Base-by-base conservation (phyloP, 305 asterid genomes). In the Andrographis paniculata region DNA sequence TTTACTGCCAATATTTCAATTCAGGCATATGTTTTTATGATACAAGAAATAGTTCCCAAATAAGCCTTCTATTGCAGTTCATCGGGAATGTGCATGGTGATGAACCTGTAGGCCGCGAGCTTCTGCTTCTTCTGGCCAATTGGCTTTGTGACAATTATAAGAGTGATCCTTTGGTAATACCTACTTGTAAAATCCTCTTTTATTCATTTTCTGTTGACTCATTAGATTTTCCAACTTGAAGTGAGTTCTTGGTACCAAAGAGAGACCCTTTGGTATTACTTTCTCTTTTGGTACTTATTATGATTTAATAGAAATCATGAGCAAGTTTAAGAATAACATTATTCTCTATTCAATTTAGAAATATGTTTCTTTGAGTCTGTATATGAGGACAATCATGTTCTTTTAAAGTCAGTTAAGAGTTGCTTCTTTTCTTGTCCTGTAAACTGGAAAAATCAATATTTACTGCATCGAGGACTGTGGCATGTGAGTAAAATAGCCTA, bases 51-150 rank as follows among this genome's bases (percentile, higher is more conserved):
- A n/a, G n/a, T 39, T 59, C 38, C 43, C 44, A 57, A 69, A 62
- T 68, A 62, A 65, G 51, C 64, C 59, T 74, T 64, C 14, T 50
- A 43, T 70, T 63, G 75, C 92, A 89, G 98, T 82, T 72, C 66
- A 77, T 89, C 52, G 98, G 98, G 60, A 89, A 89, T 60, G 92
- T 89, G 60, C 98, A 89, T 62, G 98, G 98, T 35, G 93, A 89
- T 76, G 98, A 89, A 73, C 98, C 98, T 56, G 88, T 89, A 16
- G 98, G 98, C 57, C 98, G 98, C 45, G 98, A 89, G 60, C 84
- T 89, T 67, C 76, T 89, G 55, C 42, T 89, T 62, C 82, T 62
- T 62, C 88, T 89, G 43, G 95, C 82, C 21, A 85, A 78, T 58
- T 89, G 98, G 98, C 66, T 89, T 41, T 89, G 98, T 45, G 79